Percentiles rank a stretch among this genome's conserved stretches.
These are phyloP conservation scores for Crithidia bombi DNA, from an alignment of 208 protist genomes.

Conservation along the genomic window DNA sequence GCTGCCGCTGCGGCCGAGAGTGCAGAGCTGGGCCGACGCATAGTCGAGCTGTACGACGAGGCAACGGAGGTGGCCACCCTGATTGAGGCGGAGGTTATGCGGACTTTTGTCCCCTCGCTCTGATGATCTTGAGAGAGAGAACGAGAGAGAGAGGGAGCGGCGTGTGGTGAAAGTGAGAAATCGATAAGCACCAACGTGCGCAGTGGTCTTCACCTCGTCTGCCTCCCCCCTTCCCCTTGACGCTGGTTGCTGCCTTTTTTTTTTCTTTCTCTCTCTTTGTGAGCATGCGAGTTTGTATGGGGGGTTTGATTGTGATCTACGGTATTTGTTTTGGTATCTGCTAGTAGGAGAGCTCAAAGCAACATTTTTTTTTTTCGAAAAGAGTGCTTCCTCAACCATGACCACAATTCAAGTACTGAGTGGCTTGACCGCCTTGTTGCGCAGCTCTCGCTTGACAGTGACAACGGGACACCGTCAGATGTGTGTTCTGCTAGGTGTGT, in stretches of 20 bases:
- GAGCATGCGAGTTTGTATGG: not conserved
- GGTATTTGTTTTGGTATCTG: not conserved
- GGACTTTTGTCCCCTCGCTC: conserved; percentile 47
- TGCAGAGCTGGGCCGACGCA: conserved; percentile 49
- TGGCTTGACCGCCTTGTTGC: no score
- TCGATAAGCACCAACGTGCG: no score
- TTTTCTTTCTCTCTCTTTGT: not conserved
- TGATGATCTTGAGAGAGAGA: conserved; percentile 9
- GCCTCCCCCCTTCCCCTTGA: not conserved
- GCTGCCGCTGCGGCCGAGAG: conserved; percentile 55
- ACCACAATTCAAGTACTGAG: no score
- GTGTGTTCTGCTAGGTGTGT: no score
- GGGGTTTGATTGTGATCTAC: no score
- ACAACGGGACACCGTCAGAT: no score
- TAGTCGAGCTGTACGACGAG: conserved; percentile 78
- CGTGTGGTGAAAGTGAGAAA: no score
- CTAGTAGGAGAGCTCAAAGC: no score
- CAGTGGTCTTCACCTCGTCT: no score
- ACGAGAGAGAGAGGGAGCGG: not conserved
- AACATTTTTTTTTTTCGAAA: no score
- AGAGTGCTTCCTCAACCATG: no score
- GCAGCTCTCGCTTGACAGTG: no score
- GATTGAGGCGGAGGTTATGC: conserved; percentile 58
- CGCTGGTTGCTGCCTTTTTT: not conserved
- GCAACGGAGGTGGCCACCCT: conserved; percentile 49